These are phyloP conservation scores for Zasmidium angulare DNA, from an alignment of 2,329 filamentous ascomycete genomes.

Conservation along the genomic window DNA sequence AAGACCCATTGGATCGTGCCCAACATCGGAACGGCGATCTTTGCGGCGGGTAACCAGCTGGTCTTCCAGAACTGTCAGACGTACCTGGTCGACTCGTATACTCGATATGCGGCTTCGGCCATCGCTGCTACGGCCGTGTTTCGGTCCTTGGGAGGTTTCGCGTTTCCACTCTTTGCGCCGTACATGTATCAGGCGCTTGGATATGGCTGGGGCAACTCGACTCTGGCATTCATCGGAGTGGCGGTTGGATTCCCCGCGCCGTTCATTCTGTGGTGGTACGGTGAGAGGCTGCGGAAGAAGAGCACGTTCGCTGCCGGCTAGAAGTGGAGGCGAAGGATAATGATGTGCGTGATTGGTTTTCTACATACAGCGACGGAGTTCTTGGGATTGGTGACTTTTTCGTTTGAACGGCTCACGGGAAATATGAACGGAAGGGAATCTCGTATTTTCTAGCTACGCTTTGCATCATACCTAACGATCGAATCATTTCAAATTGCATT, in stretches of 20 bases:
- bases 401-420: neutral
- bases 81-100: conserved; percentile 60
- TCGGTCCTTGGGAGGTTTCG: conserved; percentile 56
- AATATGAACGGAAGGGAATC: neutral
- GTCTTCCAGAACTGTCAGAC: conserved; percentile 61
- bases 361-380: neutral
- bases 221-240: conserved; percentile 58
- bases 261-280: conserved; percentile 46
- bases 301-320: conserved; percentile 37
- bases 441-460: conserved; percentile 2
- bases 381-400: neutral
- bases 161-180: conserved; percentile 61
- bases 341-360: neutral
- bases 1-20: conserved; percentile 59
- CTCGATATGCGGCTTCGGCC: conserved; percentile 49
- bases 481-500: neutral
- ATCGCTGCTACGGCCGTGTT: conserved; percentile 58
- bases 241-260: conserved; percentile 53
- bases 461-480: neutral
- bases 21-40: conserved; percentile 58
- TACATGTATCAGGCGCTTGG: conserved; percentile 50
- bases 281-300: conserved; percentile 37
- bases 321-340: neutral
- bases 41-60: conserved; percentile 57
- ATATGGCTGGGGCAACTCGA: conserved; percentile 53